phyloP scores from a whole-genome alignment of 768 basidiomycete species.

The Podaxis sp. region DNA sequence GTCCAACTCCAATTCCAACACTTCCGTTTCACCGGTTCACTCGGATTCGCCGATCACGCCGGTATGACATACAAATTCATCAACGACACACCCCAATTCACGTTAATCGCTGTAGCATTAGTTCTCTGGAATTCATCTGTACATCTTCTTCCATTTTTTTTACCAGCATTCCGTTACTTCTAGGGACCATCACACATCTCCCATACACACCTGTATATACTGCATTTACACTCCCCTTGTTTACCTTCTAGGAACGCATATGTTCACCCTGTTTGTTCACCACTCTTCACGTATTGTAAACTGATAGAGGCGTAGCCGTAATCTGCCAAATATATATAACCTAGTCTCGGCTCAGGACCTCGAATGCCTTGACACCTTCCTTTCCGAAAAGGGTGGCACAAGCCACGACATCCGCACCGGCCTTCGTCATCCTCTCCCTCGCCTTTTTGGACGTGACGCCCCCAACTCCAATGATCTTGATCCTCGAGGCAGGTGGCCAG shows the following conservation, averaged over 20 bases:
- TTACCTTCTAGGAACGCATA: background rate
- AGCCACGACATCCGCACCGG: constrained; percentile 74
- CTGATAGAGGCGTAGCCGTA: background rate
- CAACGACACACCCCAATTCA: constrained; percentile 7
- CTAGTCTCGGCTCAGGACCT: constrained; percentile 30
- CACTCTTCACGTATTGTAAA: constrained; percentile 7
- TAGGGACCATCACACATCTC: constrained; percentile 10
- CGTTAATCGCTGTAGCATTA: constrained; percentile 14
- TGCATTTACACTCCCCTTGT: constrained; percentile 5
- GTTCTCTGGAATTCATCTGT: constrained; percentile 5
- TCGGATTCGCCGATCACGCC: constrained; percentile 13
- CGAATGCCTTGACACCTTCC: constrained; percentile 54
- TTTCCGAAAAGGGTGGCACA: constrained; percentile 54
- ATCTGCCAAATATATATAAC: constrained; percentile 2
- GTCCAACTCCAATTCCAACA: constrained; percentile 7
- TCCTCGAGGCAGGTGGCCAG: constrained; percentile 27
- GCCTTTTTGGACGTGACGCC: constrained; percentile 68
- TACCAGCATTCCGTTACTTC: background rate
- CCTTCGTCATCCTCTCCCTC: constrained; percentile 66
- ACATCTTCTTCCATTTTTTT: background rate
- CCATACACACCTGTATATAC: background rate
- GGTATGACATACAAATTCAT: constrained; percentile 5
- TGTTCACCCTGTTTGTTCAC: background rate
- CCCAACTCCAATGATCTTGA: constrained; percentile 78
- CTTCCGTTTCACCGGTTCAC: constrained; percentile 8